Evolutionary conservation across 768 basidiomycete species (phyloP), one percentile per base, ranked within the genome.

Genomic region (Dioszegia hungarica): DNA sequence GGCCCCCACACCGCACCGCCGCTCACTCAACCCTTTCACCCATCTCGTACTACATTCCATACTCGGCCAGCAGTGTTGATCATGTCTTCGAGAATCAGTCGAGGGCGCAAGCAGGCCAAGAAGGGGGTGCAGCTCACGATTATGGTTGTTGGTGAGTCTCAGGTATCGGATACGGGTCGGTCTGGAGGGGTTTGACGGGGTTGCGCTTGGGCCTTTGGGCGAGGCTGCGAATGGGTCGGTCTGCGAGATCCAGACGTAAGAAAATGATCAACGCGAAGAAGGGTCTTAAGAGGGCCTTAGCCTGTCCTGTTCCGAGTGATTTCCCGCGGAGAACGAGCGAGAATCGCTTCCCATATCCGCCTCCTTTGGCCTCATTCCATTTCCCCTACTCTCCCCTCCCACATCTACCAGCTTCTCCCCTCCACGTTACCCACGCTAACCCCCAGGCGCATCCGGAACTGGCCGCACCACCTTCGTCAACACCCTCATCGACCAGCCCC

Each of bases 401-500:
- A 4, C 12, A 29, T 37, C 55, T 61, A 62, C 41, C 61, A 19
- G 28, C 27, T 24, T 20, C 24, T 20, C 27, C 9, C 9, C 2
- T 40, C 39, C 20, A 4, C 15, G 9, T 8, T 48, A 31, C 14
- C 15, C 31, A 11, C 3, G 19, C 41, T 41, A 43, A 41, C 31
- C 2, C 31, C 20, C 67, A 97, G 94, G 94, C 80, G 89, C 92
- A 57, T 95, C 92, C 78, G 94, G 94, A 41, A 94, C 92, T 50
- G 92, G 92, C 60, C 88, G 92, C 56, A 98, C 94, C 56, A 99
- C 94, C 56, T 98, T 99, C 71, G 91, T 99, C 75, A 99, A 99
- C 82, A 99, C 95, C 47, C 89, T 99, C 57, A 94, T 92, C 81
- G 94, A 99, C 80, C 86, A 87, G 33, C 89, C 92, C 67, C 90